A percentile compares a stretch with the other conserved stretches of the same genome.
Conservation (phyloP, 345 rosid species). For the Syzygium oleosum region DNA sequence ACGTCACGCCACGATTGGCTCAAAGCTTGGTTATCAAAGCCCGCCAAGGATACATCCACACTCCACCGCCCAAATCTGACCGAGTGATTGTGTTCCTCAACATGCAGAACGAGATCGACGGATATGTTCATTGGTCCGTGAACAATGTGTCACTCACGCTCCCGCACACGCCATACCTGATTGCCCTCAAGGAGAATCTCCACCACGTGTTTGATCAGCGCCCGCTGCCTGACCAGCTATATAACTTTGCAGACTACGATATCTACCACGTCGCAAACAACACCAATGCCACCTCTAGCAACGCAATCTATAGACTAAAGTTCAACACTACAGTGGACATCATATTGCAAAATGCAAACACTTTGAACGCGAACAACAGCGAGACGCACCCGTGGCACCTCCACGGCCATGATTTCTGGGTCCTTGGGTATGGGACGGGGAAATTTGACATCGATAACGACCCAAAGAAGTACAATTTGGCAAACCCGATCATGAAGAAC, state of each 20-base stretch:
- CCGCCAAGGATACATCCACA: constrained; percentile 20
- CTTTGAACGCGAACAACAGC: constrained; percentile 20
- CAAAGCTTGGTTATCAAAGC: constrained; percentile 51
- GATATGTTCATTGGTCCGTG: constrained; percentile 39
- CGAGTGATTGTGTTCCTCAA: constrained; percentile 42
- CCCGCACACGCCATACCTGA: constrained; percentile 44
- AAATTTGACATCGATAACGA: constrained; percentile 42
- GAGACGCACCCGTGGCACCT: constrained; percentile 90
- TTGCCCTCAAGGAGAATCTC: constrained; percentile 41
- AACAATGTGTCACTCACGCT: constrained; percentile 42
- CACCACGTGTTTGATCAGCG: constrained; percentile 24
- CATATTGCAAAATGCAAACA: constrained; percentile 54
- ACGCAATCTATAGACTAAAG: constrained; percentile 32
- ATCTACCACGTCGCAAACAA: constrained; percentile 2
- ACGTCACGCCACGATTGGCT: constrained; percentile 13
- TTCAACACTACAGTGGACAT: constrained; percentile 56
- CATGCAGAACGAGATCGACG: constrained; percentile 43
- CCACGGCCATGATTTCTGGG: constrained; percentile 82
- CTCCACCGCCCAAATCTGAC: constrained; percentile 36
- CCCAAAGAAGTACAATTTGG: constrained; percentile 34
- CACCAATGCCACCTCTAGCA: constrained; percentile 28
- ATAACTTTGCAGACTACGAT: constrained; percentile 15
- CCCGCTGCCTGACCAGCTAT: constrained; percentile 30
- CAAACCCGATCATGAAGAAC: constrained; percentile 38
- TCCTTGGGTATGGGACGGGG: constrained; percentile 49